Percentiles rank a stretch among this genome's conserved stretches.
These are phyloP conservation scores for Roridomyces roridus DNA, from an alignment of 768 basidiomycete species.

Conservation along the genomic window DNA sequence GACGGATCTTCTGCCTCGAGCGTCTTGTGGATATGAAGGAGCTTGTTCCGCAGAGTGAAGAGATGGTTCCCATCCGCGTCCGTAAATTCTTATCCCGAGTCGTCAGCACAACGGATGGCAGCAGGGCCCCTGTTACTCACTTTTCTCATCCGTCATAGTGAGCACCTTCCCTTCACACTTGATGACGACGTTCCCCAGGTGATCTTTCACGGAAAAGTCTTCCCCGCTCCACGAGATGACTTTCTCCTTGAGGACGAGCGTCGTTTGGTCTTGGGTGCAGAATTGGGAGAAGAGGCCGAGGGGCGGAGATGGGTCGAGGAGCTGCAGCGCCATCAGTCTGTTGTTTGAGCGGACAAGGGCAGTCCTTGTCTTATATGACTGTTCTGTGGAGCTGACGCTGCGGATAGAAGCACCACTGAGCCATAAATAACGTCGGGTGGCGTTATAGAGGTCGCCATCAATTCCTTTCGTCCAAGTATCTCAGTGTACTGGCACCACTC, in stretches of 20 bases:
- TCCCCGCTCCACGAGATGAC: conserved; percentile 3
- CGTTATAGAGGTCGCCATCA: no score
- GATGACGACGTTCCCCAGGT: conserved; percentile 2
- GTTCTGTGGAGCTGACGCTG: no score
- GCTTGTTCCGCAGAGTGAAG: conserved; percentile 2
- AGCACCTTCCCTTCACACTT: conserved; percentile 2
- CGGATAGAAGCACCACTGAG: no score
- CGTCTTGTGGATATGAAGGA: conserved; percentile 3
- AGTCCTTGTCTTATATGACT: no score
- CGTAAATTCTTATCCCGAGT: conserved; percentile 2
- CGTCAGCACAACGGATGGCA: no score
- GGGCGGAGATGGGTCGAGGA: no score
- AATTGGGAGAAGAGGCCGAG: conserved; percentile 1
- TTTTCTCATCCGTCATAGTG: conserved; percentile 1
- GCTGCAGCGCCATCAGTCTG: no score
- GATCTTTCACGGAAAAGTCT: conserved; percentile 6
- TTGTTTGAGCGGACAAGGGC: no score
- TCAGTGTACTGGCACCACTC: no score
- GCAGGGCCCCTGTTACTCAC: no score
- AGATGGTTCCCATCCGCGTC: conserved; percentile 3
- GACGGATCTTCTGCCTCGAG: conserved; percentile 2
- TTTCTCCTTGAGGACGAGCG: background rate
- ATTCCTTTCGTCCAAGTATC: no score
- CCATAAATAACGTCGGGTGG: no score
- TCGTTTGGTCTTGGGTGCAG: background rate